These are phyloP conservation scores for Pinus albicaulis DNA, from an alignment of 75 land plant genomes.

Conservation along the genomic window DNA sequence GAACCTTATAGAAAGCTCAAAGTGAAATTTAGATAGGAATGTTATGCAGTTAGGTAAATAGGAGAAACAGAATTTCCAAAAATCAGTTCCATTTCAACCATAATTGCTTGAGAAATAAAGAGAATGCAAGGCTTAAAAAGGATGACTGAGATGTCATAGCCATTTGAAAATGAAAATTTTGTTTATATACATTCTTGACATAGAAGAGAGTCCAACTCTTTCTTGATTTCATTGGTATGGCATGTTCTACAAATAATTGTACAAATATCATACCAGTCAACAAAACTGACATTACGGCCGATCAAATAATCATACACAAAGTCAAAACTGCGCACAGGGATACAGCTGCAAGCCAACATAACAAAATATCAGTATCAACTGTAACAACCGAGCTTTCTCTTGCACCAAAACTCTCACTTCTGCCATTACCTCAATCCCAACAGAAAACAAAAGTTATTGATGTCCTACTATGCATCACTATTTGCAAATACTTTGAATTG, in stretches of 20 bases:
- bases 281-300: constrained; percentile 73
- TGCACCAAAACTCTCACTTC: too few relatives aligned
- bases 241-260: too few relatives aligned
- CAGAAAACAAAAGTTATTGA: not conserved
- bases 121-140: not conserved
- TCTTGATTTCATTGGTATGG: not conserved
- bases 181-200: not conserved
- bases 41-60: not conserved
- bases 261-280: constrained; percentile 77
- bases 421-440: too few relatives aligned
- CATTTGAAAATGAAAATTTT: not conserved
- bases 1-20: not conserved
- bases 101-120: not conserved
- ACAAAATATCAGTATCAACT: too few relatives aligned
- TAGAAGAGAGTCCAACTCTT: not conserved
- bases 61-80: not conserved
- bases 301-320: constrained; percentile 79
- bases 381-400: too few relatives aligned
- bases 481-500: not conserved
- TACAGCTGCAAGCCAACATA: constrained; percentile 65
- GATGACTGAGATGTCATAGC: not conserved
- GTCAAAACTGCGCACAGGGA: constrained; percentile 84
- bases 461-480: not conserved
- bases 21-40: too few relatives aligned
- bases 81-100: not conserved